These are phyloP conservation scores for Teunomyces atbi DNA, from an alignment of 805 yeast genomes.

Conservation along the genomic window DNA sequence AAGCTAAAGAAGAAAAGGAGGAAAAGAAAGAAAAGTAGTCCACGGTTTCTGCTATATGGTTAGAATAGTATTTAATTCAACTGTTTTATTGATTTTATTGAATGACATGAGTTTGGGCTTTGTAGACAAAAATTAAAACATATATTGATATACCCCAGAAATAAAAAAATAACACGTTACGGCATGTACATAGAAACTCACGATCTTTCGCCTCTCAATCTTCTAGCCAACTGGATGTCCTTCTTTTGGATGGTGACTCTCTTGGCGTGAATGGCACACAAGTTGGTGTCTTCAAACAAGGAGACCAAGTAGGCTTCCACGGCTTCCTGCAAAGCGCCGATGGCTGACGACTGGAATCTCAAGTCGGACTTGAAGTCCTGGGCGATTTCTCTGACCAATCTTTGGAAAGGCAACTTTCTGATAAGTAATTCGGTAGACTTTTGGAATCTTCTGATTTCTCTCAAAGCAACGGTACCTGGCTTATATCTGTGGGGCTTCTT, in stretches of 20 bases:
- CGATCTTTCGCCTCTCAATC: slow-evolving; percentile 50
- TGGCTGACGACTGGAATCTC: slow-evolving; percentile 48
- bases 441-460: slow-evolving; percentile 50
- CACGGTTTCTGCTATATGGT: neutral
- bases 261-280: slow-evolving; percentile 50
- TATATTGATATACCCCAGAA: slow-evolving; percentile 3
- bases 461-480: slow-evolving; percentile 50
- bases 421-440: slow-evolving; percentile 46
- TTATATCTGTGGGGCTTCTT: slow-evolving; percentile 50
- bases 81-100: neutral
- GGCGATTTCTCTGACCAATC: slow-evolving; percentile 49
- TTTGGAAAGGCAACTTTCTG: slow-evolving; percentile 49
- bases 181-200: slow-evolving; percentile 13
- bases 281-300: slow-evolving; percentile 47
- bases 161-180: slow-evolving; percentile 9
- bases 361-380: slow-evolving; percentile 48
- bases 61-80: neutral
- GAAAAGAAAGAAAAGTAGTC: neutral
- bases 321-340: slow-evolving; percentile 48
- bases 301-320: slow-evolving; percentile 49
- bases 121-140: neutral
- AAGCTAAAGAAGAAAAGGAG: neutral
- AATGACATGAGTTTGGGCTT: neutral
- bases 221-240: slow-evolving; percentile 49
- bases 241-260: slow-evolving; percentile 49